Percentiles rank a stretch among this genome's conserved stretches.
Evolutionary conservation across 2,329 filamentous ascomycete species (phyloP).

Genomic region (Epichloe uncinata): DNA sequence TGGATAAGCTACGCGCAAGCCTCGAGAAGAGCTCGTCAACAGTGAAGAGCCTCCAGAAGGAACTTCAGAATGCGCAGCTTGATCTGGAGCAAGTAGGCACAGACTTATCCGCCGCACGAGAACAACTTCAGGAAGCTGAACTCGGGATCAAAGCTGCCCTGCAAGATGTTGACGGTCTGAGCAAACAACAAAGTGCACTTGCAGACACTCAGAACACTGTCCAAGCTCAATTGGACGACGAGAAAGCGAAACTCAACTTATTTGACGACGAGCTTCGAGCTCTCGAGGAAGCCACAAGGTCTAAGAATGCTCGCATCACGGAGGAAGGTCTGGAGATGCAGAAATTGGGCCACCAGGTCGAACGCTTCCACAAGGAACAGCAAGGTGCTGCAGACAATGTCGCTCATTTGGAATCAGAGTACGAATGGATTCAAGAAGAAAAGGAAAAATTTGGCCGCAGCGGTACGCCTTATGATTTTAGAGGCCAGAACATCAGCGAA

Average conservation of each 20-base stretch:
- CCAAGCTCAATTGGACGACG: conserved; percentile 74
- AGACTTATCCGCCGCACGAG: conserved; percentile 76
- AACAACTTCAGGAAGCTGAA: conserved; percentile 76
- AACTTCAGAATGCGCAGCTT: conserved; percentile 74
- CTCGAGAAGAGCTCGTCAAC: conserved; percentile 62
- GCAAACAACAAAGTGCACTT: conserved; percentile 55
- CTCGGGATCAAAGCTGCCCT: conserved; percentile 64
- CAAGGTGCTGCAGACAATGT: conserved; percentile 64
- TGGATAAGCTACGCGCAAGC: conserved; percentile 69
- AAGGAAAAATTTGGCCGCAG: conserved; percentile 79
- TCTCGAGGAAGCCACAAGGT: conserved; percentile 70
- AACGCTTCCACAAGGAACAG: conserved; percentile 89
- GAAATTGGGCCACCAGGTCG: conserved; percentile 82
- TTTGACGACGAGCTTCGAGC: conserved; percentile 89
- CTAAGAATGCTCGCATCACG: conserved; percentile 73
- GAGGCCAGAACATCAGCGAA: conserved; percentile 80
- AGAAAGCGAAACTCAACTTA: conserved; percentile 79
- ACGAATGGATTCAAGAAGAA: conserved; percentile 93
- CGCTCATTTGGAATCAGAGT: conserved; percentile 66
- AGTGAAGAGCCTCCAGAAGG: conserved; percentile 82
- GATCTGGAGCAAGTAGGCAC: conserved; percentile 82
- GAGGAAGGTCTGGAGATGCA: conserved; percentile 92
- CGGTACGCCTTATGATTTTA: conserved; percentile 88
- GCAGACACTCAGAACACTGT: conserved; percentile 71
- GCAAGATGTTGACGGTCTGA: conserved; percentile 62